These are phyloP conservation scores for Hygrophorus russula DNA, from an alignment of 768 basidiomycete genomes.

Conservation along the genomic window DNA sequence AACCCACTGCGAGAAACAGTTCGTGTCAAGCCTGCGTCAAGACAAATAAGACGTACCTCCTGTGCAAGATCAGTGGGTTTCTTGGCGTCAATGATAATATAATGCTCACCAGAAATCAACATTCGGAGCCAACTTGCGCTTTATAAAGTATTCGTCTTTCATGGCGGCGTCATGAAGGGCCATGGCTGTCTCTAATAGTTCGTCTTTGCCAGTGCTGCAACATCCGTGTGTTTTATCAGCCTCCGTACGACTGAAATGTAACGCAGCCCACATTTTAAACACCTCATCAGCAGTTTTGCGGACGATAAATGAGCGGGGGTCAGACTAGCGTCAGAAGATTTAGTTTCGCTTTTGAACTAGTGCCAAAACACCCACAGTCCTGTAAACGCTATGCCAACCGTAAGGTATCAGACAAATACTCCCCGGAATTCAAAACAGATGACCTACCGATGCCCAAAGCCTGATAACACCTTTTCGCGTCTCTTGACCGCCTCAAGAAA, in stretches of 20 bases:
- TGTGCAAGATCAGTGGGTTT: slow-evolving; percentile 18
- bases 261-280: slow-evolving; percentile 57
- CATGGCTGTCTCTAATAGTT: slow-evolving; percentile 82
- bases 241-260: background rate
- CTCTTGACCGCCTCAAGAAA: slow-evolving; percentile 83
- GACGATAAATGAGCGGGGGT: slow-evolving; percentile 86
- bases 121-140: slow-evolving; percentile 75
- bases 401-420: background rate
- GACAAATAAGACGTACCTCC: slow-evolving; percentile 36
- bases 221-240: background rate
- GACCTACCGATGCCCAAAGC: slow-evolving; percentile 75
- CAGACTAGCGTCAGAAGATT: slow-evolving; percentile 41
- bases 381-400: slow-evolving; percentile 43
- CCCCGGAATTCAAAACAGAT: background rate
- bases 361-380: slow-evolving; percentile 37
- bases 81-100: slow-evolving; percentile 5
- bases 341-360: slow-evolving; percentile 2
- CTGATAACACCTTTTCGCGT: slow-evolving; percentile 80
- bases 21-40: slow-evolving; percentile 5
- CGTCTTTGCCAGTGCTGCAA: slow-evolving; percentile 71
- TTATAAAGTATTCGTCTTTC: slow-evolving; percentile 84
- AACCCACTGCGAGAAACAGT: slow-evolving; percentile 43
- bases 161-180: slow-evolving; percentile 79
- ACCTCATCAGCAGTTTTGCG: slow-evolving; percentile 86
- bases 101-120: slow-evolving; percentile 77